These are phyloP conservation scores for Plasmodium yoelii DNA, from an alignment of 169 alveolate species.

Conservation along the genomic window DNA sequence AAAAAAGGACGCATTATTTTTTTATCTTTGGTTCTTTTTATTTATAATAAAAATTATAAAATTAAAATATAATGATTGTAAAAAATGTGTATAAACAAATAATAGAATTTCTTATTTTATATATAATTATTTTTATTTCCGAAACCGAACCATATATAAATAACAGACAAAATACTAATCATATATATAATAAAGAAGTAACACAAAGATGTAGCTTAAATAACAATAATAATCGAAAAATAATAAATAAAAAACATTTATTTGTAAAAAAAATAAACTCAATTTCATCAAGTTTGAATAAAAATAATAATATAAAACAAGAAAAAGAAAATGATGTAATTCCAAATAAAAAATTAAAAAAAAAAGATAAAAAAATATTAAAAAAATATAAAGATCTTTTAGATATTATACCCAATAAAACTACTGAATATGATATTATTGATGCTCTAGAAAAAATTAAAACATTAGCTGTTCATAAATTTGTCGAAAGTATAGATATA, in stretches of 20 bases:
- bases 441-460: conserved; percentile 74
- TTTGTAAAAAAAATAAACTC: not conserved
- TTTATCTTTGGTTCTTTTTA: too few species aligned
- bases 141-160: conserved; percentile 13
- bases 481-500: conserved; percentile 70
- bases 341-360: conserved; percentile 43
- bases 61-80: conserved; percentile 32
- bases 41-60: too few species aligned
- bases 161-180: not conserved
- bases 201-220: not conserved
- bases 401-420: conserved; percentile 57
- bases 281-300: too few species aligned
- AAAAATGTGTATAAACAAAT: conserved; percentile 41
- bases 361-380: conserved; percentile 64
- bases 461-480: conserved; percentile 72
- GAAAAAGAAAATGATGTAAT: conserved; percentile 1
- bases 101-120: conserved; percentile 41
- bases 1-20: too few species aligned
- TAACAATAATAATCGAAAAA: not conserved
- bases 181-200: conserved; percentile 12
- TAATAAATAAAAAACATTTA: not conserved
- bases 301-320: too few species aligned
- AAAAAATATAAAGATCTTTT: conserved; percentile 64
- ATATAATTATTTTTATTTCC: not conserved
- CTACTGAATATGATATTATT: conserved; percentile 30